Percentiles rank a stretch among this genome's conserved stretches.
Evolutionary conservation across 2,329 filamentous ascomycete genomes (phyloP).

Genomic region (Pyrenophora teres): DNA sequence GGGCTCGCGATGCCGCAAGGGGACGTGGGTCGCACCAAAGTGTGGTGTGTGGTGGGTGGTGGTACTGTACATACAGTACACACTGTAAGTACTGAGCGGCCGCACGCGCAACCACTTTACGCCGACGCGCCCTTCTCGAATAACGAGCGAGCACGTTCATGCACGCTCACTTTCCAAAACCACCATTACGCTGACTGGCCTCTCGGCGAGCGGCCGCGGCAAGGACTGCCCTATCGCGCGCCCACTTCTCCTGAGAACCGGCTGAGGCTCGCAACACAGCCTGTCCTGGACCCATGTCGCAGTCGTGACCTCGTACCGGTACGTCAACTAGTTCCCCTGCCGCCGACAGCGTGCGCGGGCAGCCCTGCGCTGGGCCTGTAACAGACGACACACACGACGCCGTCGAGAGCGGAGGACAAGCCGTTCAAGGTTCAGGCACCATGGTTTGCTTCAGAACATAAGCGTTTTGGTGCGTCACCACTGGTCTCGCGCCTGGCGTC

Average conservation of each 20-base stretch:
- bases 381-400: no score
- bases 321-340: constrained; percentile 7
- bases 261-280: constrained; percentile 12
- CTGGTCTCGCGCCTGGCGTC: constrained; percentile 23
- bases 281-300: constrained; percentile 6
- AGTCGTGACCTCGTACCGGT: constrained; percentile 2
- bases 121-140: constrained; percentile 29
- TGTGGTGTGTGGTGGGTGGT: neutral
- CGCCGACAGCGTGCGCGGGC: constrained; percentile 7
- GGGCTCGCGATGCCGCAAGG: constrained; percentile 35
- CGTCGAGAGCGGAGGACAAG: constrained; percentile 3
- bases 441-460: constrained; percentile 19
- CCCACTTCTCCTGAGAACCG: constrained; percentile 23
- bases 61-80: no score
- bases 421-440: constrained; percentile 15
- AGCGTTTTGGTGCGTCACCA: constrained; percentile 24
- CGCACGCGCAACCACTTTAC: neutral
- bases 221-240: constrained; percentile 25
- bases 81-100: neutral
- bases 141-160: constrained; percentile 34
- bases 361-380: neutral
- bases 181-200: constrained; percentile 16
- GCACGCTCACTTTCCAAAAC: constrained; percentile 33
- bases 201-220: constrained; percentile 24
- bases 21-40: constrained; percentile 11